Conservation (phyloP, 257 asterid species). For the Solanum ossicruentum region DNA sequence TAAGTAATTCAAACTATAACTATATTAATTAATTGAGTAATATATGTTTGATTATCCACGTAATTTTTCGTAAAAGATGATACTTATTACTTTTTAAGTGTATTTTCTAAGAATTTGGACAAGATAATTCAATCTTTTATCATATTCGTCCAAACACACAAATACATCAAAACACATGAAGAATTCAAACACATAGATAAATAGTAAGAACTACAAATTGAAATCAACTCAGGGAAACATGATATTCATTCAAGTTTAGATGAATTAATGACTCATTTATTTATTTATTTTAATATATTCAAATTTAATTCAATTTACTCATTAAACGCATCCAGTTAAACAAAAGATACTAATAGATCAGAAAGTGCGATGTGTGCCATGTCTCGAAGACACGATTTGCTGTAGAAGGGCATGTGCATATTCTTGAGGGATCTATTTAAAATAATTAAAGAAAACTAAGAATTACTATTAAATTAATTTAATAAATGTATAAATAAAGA, state of each 20-base stretch:
- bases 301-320: background rate
- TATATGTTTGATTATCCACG: too few species aligned
- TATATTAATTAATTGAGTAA: too few species aligned
- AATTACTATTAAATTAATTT: background rate
- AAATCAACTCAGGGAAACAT: background rate
- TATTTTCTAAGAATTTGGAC: background rate
- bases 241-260: background rate
- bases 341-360: background rate
- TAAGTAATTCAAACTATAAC: too few species aligned
- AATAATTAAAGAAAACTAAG: background rate
- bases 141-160: rapidly evolving
- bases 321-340: background rate
- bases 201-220: background rate
- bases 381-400: background rate
- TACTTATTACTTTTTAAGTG: too few species aligned
- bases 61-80: too few species aligned
- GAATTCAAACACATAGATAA: background rate
- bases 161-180: background rate
- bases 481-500: background rate
- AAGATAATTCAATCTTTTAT: background rate
- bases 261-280: background rate
- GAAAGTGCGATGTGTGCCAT: background rate
- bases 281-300: background rate
- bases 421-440: background rate
- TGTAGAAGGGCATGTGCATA: background rate